Percentiles rank a stretch among this genome's conserved stretches.
These are phyloP conservation scores for Kluyveromyces dobzhanskii DNA, from an alignment of 805 yeast genomes.

Conservation along the genomic window DNA sequence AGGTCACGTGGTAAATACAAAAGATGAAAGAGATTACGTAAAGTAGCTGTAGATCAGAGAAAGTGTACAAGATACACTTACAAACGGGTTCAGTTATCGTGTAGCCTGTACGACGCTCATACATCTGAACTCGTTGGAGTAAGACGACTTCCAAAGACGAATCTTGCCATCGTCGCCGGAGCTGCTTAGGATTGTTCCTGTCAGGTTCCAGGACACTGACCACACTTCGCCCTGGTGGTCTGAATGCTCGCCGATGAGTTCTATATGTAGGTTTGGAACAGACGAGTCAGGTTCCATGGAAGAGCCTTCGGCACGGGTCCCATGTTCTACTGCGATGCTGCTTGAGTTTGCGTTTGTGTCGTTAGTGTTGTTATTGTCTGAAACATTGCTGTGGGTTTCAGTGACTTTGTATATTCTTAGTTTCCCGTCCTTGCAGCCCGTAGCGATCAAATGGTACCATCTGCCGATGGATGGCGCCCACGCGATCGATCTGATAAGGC, in stretches of 20 bases:
- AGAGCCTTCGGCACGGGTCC: not conserved
- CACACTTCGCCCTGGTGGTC: slow-evolving; percentile 89
- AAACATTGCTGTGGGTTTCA: slow-evolving; percentile 28
- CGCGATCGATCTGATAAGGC: slow-evolving; percentile 76
- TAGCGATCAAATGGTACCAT: slow-evolving; percentile 79
- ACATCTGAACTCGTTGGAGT: slow-evolving; percentile 80
- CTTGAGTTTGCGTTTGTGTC: slow-evolving; percentile 17
- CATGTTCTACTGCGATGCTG: not conserved
- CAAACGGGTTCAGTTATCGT: too few species aligned
- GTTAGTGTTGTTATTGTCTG: slow-evolving; percentile 2
- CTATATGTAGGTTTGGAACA: slow-evolving; percentile 34
- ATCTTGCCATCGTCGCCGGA: slow-evolving; percentile 95
- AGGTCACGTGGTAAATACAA: too few species aligned
- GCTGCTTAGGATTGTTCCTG: slow-evolving; percentile 86
- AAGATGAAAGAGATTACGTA: too few species aligned
- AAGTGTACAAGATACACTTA: too few species aligned
- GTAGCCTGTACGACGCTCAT: slow-evolving; percentile 51
- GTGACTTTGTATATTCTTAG: slow-evolving; percentile 75
- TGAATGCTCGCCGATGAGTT: slow-evolving; percentile 54
- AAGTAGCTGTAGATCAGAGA: too few species aligned
- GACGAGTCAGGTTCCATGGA: not conserved
- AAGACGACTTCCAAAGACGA: slow-evolving; percentile 84
- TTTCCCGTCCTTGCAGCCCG: slow-evolving; percentile 92
- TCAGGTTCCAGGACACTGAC: slow-evolving; percentile 91
- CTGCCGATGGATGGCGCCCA: slow-evolving; percentile 99